Evolutionary conservation across 1,139 yeast genomes (phyloP).

Genomic region (Pichia sp.): DNA sequence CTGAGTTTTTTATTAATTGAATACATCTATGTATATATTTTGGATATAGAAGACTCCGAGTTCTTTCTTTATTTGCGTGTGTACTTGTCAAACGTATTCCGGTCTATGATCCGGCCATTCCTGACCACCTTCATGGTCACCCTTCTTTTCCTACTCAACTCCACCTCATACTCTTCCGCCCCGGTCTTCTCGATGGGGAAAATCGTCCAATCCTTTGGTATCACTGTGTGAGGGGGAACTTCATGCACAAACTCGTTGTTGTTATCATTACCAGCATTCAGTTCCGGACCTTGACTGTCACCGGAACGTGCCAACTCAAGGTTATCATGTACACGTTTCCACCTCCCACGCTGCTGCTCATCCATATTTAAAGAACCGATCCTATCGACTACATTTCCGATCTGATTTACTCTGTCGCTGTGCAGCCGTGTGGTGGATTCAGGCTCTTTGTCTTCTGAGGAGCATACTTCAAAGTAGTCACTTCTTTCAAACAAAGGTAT

Average conservation of each 20-base stretch:
- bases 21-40: background rate
- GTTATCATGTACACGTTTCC: background rate
- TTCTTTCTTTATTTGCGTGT: background rate
- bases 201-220: constrained; percentile 14
- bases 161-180: background rate
- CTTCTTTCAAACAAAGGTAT: background rate
- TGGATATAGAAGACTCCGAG: background rate
- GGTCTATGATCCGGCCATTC: constrained; percentile 2
- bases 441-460: background rate
- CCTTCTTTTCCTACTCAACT: background rate
- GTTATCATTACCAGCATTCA: background rate
- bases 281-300: background rate
- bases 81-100: constrained; percentile 5
- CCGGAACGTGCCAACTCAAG: background rate
- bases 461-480: background rate
- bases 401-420: background rate
- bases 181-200: constrained; percentile 6
- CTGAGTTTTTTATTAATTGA: background rate
- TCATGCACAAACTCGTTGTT: constrained; percentile 2
- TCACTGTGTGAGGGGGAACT: background rate
- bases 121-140: constrained; percentile 3
- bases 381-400: background rate
- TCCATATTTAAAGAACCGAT: constrained; percentile 6
- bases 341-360: constrained; percentile 1
- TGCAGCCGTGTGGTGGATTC: background rate